Conservation (phyloP, 352 stramenopile species). For the Phytopythium montanum region DNA sequence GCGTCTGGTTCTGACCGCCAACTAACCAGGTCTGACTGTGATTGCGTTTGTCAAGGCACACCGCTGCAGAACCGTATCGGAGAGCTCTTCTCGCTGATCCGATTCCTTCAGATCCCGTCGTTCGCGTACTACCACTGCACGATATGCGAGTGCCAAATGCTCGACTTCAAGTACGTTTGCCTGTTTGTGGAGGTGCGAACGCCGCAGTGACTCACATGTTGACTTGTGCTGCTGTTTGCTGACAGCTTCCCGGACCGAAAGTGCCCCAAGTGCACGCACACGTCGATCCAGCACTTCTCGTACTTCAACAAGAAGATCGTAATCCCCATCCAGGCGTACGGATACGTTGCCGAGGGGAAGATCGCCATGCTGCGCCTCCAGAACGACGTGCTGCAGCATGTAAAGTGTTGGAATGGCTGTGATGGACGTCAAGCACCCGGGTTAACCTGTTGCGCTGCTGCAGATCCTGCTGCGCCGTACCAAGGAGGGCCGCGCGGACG, state of each 20-base stretch:
- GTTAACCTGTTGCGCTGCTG: slow-evolving; percentile 24
- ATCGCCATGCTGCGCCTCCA: slow-evolving; percentile 96
- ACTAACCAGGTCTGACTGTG: not conserved
- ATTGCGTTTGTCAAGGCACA: slow-evolving; percentile 40
- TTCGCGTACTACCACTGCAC: slow-evolving; percentile 99
- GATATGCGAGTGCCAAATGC: slow-evolving; percentile 92
- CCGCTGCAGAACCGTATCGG: slow-evolving; percentile 95
- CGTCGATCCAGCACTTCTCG: slow-evolving; percentile 95
- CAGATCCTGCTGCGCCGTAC: slow-evolving; percentile 96
- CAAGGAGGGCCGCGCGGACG: slow-evolving; percentile 96
- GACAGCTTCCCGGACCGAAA: slow-evolving; percentile 75
- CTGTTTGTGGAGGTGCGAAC: not conserved
- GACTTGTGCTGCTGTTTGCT: slow-evolving; percentile 10
- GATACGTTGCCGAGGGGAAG: slow-evolving; percentile 91
- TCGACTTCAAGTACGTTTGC: slow-evolving; percentile 92
- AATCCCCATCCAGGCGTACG: slow-evolving; percentile 97
- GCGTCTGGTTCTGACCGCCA: not conserved
- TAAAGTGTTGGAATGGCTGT: slow-evolving; percentile 19
- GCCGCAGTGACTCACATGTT: not conserved
- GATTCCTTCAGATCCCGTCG: slow-evolving; percentile 96
- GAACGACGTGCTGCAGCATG: slow-evolving; percentile 88
- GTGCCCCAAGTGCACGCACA: slow-evolving; percentile 92
- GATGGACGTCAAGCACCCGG: too few species aligned
- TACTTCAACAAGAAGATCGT: slow-evolving; percentile 99
- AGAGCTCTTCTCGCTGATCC: slow-evolving; percentile 96